Evolutionary conservation across 164 flowering plant species (phyloP).

Genomic region (Stephania cephalantha): DNA sequence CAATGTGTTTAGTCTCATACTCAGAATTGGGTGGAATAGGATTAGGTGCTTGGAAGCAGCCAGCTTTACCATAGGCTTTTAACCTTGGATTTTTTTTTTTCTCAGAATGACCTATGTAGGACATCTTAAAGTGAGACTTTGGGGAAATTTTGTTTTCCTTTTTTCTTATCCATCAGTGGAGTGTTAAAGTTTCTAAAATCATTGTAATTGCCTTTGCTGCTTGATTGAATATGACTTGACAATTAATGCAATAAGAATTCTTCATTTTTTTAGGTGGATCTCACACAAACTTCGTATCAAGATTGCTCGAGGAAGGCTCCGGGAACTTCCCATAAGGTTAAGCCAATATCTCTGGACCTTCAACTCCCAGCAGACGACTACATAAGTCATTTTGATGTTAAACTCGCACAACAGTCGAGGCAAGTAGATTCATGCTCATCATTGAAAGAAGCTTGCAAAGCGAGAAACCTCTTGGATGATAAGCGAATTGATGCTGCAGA

Average conservation of each 20-base stretch:
- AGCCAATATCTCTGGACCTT: conserved; percentile 24
- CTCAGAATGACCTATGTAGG: background rate
- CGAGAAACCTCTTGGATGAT: conserved; percentile 7
- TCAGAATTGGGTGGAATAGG: background rate
- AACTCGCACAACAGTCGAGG: conserved; percentile 4
- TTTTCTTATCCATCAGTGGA: background rate
- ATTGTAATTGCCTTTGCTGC: background rate
- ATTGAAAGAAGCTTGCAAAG: conserved; percentile 1
- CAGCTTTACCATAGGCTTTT: background rate
- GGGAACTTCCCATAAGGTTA: conserved; percentile 7
- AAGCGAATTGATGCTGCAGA: conserved; percentile 12
- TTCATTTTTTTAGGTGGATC: conserved; percentile 21
- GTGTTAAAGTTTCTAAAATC: background rate
- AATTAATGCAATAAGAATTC: background rate
- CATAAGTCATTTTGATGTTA: conserved; percentile 10
- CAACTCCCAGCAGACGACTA: conserved; percentile 35
- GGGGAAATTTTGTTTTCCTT: background rate
- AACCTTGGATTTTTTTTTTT: background rate
- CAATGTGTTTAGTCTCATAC: background rate
- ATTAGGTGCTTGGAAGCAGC: background rate
- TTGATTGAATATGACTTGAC: background rate
- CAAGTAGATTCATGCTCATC: background rate
- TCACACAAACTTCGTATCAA: conserved; percentile 9
- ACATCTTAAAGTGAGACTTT: background rate
- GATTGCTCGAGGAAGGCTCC: background rate